These are phyloP conservation scores for Pelargonium hybrid DNA, from an alignment of 441 rosid species.

Conservation along the genomic window DNA sequence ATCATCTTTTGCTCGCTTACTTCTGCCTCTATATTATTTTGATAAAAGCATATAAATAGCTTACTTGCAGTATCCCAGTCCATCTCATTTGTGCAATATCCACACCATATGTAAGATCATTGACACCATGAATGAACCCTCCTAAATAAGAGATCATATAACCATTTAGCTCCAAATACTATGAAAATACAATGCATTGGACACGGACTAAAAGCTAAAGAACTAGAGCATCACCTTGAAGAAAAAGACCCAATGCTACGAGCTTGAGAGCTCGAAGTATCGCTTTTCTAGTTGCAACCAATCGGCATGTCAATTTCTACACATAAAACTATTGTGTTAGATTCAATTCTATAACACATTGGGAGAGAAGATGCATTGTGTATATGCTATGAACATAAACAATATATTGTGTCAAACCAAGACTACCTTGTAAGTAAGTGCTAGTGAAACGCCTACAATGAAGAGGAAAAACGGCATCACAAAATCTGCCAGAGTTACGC, in stretches of 20 bases:
- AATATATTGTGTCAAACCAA: neutral
- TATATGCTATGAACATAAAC: no score
- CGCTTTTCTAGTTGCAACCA: slow-evolving; percentile 55
- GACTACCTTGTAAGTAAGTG: slow-evolving; percentile 61
- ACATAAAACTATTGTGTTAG: slow-evolving; percentile 1
- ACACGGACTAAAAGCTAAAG: neutral
- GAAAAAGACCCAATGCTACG: slow-evolving; percentile 50
- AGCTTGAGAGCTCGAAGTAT: slow-evolving; percentile 46
- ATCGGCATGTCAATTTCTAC: slow-evolving; percentile 49
- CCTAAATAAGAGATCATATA: slow-evolving; percentile 32
- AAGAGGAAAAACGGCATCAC: slow-evolving; percentile 92
- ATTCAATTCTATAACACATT: neutral
- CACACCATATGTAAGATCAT: slow-evolving; percentile 52
- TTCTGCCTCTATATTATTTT: neutral
- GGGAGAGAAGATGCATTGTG: no score
- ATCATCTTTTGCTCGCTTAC: neutral
- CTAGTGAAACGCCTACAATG: slow-evolving; percentile 76
- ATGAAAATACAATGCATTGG: neutral
- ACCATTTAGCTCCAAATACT: slow-evolving; percentile 1
- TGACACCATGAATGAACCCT: slow-evolving; percentile 65
- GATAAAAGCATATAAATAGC: neutral
- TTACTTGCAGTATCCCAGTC: slow-evolving; percentile 77
- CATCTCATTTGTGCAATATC: slow-evolving; percentile 46
- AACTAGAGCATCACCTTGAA: slow-evolving; percentile 46
- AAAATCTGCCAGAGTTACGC: slow-evolving; percentile 71